These are phyloP conservation scores for Mycosphaerelloides madeirae DNA, from an alignment of 2,329 filamentous ascomycete species.

Conservation along the genomic window DNA sequence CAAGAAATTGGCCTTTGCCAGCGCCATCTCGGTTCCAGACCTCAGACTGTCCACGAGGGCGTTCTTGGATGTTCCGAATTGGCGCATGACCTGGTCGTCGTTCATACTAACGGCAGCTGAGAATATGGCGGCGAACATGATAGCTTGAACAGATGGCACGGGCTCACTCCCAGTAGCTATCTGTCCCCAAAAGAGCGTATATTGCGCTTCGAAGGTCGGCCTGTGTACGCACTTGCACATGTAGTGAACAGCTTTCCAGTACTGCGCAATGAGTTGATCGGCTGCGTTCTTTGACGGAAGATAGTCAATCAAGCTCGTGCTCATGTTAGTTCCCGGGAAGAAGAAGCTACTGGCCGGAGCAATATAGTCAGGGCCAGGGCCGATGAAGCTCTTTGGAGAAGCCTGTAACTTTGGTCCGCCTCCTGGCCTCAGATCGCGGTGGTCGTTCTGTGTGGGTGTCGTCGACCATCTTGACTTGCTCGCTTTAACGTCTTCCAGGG, in stretches of 20 bases:
- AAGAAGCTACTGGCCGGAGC: constrained; percentile 64
- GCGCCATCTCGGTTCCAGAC: constrained; percentile 61
- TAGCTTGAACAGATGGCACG: constrained; percentile 58
- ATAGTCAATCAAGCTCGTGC: constrained; percentile 53
- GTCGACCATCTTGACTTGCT: constrained; percentile 22
- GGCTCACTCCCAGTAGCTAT: constrained; percentile 58
- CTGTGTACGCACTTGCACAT: constrained; percentile 61
- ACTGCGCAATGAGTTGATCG: constrained; percentile 61
- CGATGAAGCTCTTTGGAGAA: constrained; percentile 49
- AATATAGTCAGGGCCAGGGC: constrained; percentile 62
- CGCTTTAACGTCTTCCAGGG: constrained; percentile 28
- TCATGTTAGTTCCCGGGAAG: constrained; percentile 51
- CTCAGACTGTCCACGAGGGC: constrained; percentile 60
- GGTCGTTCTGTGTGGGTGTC: constrained; percentile 14
- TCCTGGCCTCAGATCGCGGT: constrained; percentile 16
- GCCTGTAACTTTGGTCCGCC: constrained; percentile 21
- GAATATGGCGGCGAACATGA: constrained; percentile 66
- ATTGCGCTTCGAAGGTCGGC: constrained; percentile 62
- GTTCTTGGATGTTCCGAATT: constrained; percentile 55
- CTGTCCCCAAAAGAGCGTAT: constrained; percentile 61
- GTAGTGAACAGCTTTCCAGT: constrained; percentile 64
- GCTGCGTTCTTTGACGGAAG: constrained; percentile 56
- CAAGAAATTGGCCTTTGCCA: constrained; percentile 66
- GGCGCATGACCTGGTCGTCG: constrained; percentile 47
- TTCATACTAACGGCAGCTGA: constrained; percentile 64